Evolutionary conservation across 2,329 filamentous ascomycete genomes (phyloP), one percentile per base, ranked within the genome.

Genomic region (Penicillium crustosum): DNA sequence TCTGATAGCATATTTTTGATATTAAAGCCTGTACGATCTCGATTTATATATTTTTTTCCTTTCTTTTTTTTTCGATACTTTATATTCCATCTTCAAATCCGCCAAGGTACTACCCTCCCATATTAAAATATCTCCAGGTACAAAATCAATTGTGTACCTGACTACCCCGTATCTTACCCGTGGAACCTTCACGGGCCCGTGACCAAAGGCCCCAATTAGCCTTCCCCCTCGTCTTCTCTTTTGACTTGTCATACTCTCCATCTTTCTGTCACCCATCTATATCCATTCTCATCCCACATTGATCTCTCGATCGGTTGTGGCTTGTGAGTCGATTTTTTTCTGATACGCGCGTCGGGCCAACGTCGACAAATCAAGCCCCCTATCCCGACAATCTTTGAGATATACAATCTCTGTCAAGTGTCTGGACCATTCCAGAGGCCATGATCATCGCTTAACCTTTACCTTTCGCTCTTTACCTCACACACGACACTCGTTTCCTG

Each of bases 371-470:
- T 23, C n/a, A 2, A 39, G 27, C 19, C 49, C 49, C 49, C 19
- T 52, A 36, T 45, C 29, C 17, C 39, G 27, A 45, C 21, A 17
- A 21, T 42, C 49, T 51, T 21, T 13, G 50, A 45, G 31, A 33
- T 53, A 21, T 27, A 38, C 47, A 19, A 45, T 44, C 29, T 33
- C 21, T 51, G 25, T 51, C 38, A 44, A 53, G 39, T 35, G 50
- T 57, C 57, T 56, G 43, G 41, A 56, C 51, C 53, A 31, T 55
- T 42, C 49, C 55, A 57, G 43, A 29, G 62, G 68, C 61, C 61
- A 71, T 71, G 68, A 65, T 49, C 61, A 57, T 63, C 64, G 52
- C 45, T 41, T 50, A 55, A 58, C 58, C 48, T 52, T 59, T 44
- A 54, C 61, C 48, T 55, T 41, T 55, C 25, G 58, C 57, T 56